Conservation (phyloP, 352 stramenopile species). For the Globisporangium camurandrum region DNA sequence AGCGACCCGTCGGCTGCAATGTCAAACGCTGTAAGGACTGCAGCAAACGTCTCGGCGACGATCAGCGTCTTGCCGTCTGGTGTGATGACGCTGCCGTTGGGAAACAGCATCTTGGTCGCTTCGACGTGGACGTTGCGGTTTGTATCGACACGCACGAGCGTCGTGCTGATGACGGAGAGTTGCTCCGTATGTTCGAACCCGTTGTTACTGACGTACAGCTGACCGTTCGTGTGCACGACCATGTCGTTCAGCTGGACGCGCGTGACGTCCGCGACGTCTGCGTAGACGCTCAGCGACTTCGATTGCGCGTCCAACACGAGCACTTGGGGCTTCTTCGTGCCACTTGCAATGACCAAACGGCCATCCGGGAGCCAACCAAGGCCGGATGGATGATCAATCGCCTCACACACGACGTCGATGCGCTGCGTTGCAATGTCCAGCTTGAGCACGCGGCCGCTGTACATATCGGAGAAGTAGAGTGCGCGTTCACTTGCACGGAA, state of each 20-base stretch:
- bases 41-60: constrained; percentile 52
- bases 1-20: constrained; percentile 40
- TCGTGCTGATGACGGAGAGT: constrained; percentile 30
- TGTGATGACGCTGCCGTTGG: constrained; percentile 65
- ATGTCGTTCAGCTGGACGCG: constrained; percentile 54
- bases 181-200: constrained; percentile 40
- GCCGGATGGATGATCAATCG: constrained; percentile 42
- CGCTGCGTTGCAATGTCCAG: constrained; percentile 36
- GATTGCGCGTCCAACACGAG: constrained; percentile 29
- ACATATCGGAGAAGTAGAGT: constrained; percentile 70
- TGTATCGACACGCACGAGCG: constrained; percentile 46
- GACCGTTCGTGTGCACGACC: constrained; percentile 34
- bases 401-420: constrained; percentile 32
- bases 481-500: constrained; percentile 40
- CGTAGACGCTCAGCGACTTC: constrained; percentile 30
- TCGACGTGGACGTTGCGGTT: constrained; percentile 40
- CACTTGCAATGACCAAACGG: constrained; percentile 43
- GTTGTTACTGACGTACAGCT: constrained; percentile 57
- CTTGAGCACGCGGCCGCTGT: constrained; percentile 44
- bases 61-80: constrained; percentile 69
- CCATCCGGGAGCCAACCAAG: constrained; percentile 59
- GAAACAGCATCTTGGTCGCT: constrained; percentile 50
- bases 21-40: constrained; percentile 50
- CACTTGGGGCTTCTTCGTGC: constrained; percentile 37
- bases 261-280: constrained; percentile 41